These are phyloP conservation scores for Vigna hirtella DNA, from an alignment of 306 rosid species.

Conservation along the genomic window DNA sequence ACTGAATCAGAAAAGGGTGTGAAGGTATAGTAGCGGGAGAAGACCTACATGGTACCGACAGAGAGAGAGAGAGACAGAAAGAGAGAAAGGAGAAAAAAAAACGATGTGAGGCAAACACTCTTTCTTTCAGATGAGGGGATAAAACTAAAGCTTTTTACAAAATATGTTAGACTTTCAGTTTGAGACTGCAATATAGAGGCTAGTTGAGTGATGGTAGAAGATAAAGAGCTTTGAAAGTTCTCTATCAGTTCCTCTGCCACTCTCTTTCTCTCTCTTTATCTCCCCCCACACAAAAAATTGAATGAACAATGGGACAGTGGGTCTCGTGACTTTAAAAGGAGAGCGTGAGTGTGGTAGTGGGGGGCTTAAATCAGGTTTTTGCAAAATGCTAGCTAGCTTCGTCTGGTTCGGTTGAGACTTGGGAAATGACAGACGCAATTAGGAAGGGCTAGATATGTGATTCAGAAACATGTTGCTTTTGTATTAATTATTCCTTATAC, in stretches of 20 bases:
- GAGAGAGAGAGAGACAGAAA: conserved; percentile 64
- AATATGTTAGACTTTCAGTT: conserved; percentile 75
- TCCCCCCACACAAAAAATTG: conserved; percentile 48
- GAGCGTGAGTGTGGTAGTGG: conserved; percentile 30
- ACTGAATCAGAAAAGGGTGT: conserved; percentile 22
- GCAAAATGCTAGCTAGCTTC: conserved; percentile 43
- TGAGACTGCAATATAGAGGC: conserved; percentile 83
- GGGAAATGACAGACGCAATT: conserved; percentile 30
- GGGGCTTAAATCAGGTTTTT: conserved; percentile 47
- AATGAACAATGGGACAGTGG: conserved; percentile 71
- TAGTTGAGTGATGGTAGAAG: conserved; percentile 92
- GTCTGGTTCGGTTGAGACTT: conserved; percentile 59
- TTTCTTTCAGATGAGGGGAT: conserved; percentile 53
- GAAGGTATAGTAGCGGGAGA: conserved; percentile 50
- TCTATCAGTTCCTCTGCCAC: conserved; percentile 99
- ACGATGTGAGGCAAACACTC: conserved; percentile 43
- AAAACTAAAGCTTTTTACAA: conserved; percentile 49
- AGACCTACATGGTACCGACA: conserved; percentile 89
- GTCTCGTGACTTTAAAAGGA: conserved; percentile 90
- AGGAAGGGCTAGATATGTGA: background rate
- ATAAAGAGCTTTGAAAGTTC: conserved; percentile 98
- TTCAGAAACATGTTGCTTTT: conserved; percentile 45
- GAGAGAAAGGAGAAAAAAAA: conserved; percentile 42
- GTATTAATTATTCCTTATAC: conserved; percentile 8
- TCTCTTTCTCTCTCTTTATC: conserved; percentile 32